Base-by-base conservation (phyloP, 441 rosid genomes). In the Daphne laureola region DNA sequence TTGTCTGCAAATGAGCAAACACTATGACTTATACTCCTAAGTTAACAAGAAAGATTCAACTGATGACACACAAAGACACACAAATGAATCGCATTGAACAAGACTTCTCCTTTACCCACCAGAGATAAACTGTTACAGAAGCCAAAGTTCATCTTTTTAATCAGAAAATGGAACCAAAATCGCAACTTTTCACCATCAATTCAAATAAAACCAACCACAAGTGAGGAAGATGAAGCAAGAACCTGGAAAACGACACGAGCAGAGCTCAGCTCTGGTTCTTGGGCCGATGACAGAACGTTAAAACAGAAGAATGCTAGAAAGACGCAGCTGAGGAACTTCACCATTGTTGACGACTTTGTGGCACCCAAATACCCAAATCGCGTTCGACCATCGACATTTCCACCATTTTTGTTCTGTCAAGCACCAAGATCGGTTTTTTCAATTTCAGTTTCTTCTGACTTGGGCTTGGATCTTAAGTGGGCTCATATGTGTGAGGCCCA, bases 241-340 rank as follows among this genome's bases (percentile, higher is more conserved):
- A 91, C 96, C 93, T 88, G 96, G 57, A 88, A 91, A 65, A 84
- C 93, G 63, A 88, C 95, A 49, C 91, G 96, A 60, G 85, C 78
- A 11, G 96, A 84, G 43, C 91, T 65, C 23, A 91, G 78, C 58
- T 73, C 75, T 14, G 91, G 91, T 18, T 81, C 90, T 42, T 65
- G 57, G 35, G 86, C 62, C 4, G 62, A 59, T 46, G 68, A 70
- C 36, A 54, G 71, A 5, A 45, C 69, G 46, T 65, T 16, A 40
- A 64, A n/a, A 27, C 35, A 53, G 42, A 68, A 44, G 53, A 73
- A 42, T 1, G 54, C 55, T 42, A 73, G 17, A 46, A 46, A 71
- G 0, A 66, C 45, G 57, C 66, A 58, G 52, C 56, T 58, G 15
- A 67, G 41, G 51, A 68, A 56, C 63, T 54, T 62, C 68, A 63